Evolutionary conservation across 2,329 filamentous ascomycete species (phyloP), one percentile per base, ranked within the genome.

Genomic region (Aspergillus udagawae): DNA sequence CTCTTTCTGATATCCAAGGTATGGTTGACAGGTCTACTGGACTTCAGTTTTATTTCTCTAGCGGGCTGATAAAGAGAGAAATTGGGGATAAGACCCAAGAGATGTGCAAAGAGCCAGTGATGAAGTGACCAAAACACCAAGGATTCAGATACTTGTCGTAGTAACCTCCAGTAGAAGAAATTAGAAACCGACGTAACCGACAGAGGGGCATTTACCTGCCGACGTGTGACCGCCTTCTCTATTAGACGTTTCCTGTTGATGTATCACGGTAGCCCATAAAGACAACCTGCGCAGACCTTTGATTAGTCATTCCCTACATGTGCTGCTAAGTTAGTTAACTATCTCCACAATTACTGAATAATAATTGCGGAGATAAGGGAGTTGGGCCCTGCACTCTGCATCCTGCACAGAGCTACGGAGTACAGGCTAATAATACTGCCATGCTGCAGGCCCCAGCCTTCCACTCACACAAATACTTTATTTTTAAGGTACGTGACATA

Each of bases 171-270:
- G 32, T 55, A 51, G 41, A 53, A 50, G 55, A 49, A 42, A 48
- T 58, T 55, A 47, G 49, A 59, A 54, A 57, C 52, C 63, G 59
- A 66, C 59, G 59, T 65, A 65, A 65, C 61, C 56, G 59, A 52
- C 62, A 56, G 69, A 72, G 70, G 70, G 69, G 67, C 59, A 56
- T 50, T 66, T 63, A 60, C 60, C 52, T 50, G 56, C 32, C 53
- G 61, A 62, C 42, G 28, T 49, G 12, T 42, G 62, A 57, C 58
- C 56, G 66, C 57, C 51, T 57, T 47, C 69, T 63, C 61, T 65
- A 66, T 27, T 8, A 5, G 27, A 23, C 12, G 28, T 4, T 3
- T 21, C 9, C 10, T 21, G 21, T 23, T 27, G 21, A 47, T 47
- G 3, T 27, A 10, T 20, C 49, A 54, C 61, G 56, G 63, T 23